phyloP scores from a whole-genome alignment of 2,329 filamentous ascomycete species.

The Botrytis squamosa region DNA sequence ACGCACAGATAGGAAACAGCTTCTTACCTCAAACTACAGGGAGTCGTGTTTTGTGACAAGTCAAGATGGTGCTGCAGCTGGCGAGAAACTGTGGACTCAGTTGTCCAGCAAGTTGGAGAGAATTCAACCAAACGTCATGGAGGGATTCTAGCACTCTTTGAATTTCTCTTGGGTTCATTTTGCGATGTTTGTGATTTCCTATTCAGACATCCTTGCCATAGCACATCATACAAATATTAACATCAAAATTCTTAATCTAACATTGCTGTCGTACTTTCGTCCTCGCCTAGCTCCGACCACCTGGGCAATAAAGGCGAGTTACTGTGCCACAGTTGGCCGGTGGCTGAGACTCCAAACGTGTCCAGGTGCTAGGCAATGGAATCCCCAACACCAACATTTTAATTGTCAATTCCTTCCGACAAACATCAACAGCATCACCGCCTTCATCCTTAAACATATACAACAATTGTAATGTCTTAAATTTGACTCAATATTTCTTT shows the following conservation, averaged over 20 bases:
- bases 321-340: background rate
- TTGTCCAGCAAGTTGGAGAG: conserved; percentile 44
- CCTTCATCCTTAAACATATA: background rate
- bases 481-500: background rate
- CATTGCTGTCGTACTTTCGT: background rate
- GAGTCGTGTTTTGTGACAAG: conserved; percentile 41
- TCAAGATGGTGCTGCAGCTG: conserved; percentile 42
- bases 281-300: background rate
- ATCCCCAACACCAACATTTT: background rate
- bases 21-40: background rate
- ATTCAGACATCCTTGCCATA: background rate
- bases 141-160: background rate
- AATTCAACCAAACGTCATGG: conserved; percentile 41
- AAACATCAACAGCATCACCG: background rate
- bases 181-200: background rate
- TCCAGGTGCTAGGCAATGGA: background rate
- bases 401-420: background rate
- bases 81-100: conserved; percentile 46
- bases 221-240: background rate
- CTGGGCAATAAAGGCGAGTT: background rate
- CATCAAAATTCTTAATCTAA: background rate
- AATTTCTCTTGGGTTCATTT: background rate
- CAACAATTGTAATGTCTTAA: background rate
- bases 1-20: background rate
- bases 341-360: background rate